Evolutionary conservation across 1,139 yeast species (phyloP).

Genomic region (Hemisphaericaspora xylofermentans): DNA sequence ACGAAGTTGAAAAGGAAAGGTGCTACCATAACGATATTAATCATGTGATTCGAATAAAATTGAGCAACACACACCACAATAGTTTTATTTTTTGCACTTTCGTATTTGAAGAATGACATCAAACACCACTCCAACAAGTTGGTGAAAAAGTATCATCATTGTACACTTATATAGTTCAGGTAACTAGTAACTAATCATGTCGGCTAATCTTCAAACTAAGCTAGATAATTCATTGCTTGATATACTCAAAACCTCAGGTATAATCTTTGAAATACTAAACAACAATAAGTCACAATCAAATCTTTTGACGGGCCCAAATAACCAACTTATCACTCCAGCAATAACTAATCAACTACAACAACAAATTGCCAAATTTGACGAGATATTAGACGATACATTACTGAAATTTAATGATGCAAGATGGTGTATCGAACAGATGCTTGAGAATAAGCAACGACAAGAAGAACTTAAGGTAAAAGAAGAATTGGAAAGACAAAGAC

Average conservation of each 20-base stretch:
- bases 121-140: too few species aligned
- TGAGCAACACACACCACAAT: too few species aligned
- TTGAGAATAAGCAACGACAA: slow-evolving; percentile 44
- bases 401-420: slow-evolving; percentile 45
- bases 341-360: slow-evolving; percentile 40
- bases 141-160: too few species aligned
- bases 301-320: slow-evolving; percentile 44
- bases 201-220: slow-evolving; percentile 43
- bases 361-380: slow-evolving; percentile 42
- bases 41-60: too few species aligned
- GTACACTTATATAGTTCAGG: too few species aligned
- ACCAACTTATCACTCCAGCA: slow-evolving; percentile 42
- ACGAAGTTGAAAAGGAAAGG: too few species aligned
- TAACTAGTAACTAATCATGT: too few species aligned
- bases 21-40: too few species aligned
- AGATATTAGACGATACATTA: slow-evolving; percentile 44
- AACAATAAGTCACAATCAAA: slow-evolving; percentile 45
- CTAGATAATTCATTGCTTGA: slow-evolving; percentile 43
- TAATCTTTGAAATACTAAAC: slow-evolving; percentile 44
- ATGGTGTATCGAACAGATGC: slow-evolving; percentile 48
- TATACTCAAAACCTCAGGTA: slow-evolving; percentile 44
- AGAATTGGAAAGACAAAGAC: slow-evolving; percentile 37
- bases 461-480: slow-evolving; percentile 43
- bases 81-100: too few species aligned
- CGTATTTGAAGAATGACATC: too few species aligned